Evolutionary conservation across 2,329 filamentous ascomycete species (phyloP), one percentile per base, ranked within the genome.

Genomic region (Dactylonectria macrodidyma): DNA sequence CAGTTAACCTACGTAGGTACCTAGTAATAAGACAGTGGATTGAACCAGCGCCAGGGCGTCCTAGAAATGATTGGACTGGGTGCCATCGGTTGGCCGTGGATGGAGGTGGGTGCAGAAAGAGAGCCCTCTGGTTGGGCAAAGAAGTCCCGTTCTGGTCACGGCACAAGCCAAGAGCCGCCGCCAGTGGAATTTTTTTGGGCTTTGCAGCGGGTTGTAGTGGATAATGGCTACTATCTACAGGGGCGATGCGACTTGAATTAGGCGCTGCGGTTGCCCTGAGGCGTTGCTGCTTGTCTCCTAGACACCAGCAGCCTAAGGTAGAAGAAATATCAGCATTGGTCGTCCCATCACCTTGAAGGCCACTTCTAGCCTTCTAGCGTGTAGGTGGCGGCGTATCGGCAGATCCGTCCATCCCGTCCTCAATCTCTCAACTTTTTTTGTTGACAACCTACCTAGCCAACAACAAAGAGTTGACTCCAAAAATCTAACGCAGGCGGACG

Each of bases 21-120:
- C 26, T 5, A 7, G 4, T 30, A 30, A 70, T 57, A 46, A 51
- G 65, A 60, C 54, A 59, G 62, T 57, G 66, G 55, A 64, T 50
- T 60, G 62, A 59, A 38, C 57, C 60, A 30, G 34, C 59, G 44
- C 51, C 56, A 30, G 41, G 60, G 55, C 59, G 63, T 62, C 54
- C 41, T 33, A 51, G 63, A 47, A 58, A 26, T 61, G 66, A 66
- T 59, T 66, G 66, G 62, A 30, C 41, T 62, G 66, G 66, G 68
- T 68, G 59, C 70, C 73, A 75, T 74, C 72, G 70, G 73, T 65
- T 63, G 57, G 55, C 51, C 19, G 34, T 38, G 33, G 58, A 54
- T 63, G 48, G 48, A 46, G 52, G 47, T 64, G 65, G 48, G 71
- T 73, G 73, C 66, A 62, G 65, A 61, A 65, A 62, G 54, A 65